Base-by-base conservation (phyloP, 257 asterid species). In the Nyctanthes arbortristis region DNA sequence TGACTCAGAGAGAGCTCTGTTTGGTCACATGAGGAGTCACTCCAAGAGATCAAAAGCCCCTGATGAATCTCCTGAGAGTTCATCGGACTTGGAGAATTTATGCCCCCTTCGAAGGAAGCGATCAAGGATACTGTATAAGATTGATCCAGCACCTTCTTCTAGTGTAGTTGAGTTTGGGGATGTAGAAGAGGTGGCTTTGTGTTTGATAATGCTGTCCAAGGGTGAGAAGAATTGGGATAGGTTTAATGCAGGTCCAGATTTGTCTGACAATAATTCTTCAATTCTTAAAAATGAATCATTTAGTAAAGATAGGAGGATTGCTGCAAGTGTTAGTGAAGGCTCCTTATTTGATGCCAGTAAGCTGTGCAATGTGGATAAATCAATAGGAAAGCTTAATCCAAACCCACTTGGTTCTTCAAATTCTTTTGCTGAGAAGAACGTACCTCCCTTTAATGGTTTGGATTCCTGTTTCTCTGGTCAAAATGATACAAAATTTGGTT, bases 1-100 rank as follows among this genome's bases (percentile, higher is more conserved):
- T 59, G 84, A 69, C 68, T 89, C 98, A 28, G 31, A 67, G 58
- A 85, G 85, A 39, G 99, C 98, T 9, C 52, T 94, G 88, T 89
- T 73, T 67, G 99, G 97, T 27, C 99, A 94, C 77, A 86, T 89
- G 99, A 94, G 85, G 72, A 80, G 76, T 13, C 97, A 94, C 69
- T 76, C 97, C 64, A 91, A 86, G 84, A 86, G 71, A 75, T 75
- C 68, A 13, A 80, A 63, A 70, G 69, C 12, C 37, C 47, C 28
- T 39, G 34, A 61, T 65, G 85, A 76, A 30, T 70, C 77, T 52
- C 78, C 72, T 45, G 83, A 75, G 7, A 77, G 71, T 54, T 65
- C 83, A 25, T 69, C 89, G 0, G 95, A 79, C 29, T 70, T 84
- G 54, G 88, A 77, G 31, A 74, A 61, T 54, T 63, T 81, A 27